Conservation (phyloP, 2,329 filamentous ascomycete genomes). For the Fusarium musae region DNA sequence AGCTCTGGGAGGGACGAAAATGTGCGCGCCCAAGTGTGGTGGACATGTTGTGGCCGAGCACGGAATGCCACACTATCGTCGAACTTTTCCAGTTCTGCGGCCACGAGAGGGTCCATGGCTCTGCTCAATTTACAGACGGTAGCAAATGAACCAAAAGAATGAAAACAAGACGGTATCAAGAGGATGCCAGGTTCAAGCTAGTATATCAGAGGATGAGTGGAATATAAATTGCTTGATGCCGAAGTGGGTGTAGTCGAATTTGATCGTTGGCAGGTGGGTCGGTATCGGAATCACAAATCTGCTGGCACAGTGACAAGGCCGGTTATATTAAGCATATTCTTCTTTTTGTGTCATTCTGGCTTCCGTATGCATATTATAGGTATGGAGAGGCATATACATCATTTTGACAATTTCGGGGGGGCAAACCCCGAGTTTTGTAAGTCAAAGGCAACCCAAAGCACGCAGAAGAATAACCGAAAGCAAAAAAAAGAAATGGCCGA, state of each 20-base stretch:
- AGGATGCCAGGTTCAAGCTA: conserved; percentile 14
- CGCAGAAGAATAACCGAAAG: conserved; percentile 4
- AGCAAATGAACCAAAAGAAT: neutral
- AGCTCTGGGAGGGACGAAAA: conserved; percentile 91
- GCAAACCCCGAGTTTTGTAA: neutral
- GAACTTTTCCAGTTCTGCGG: conserved; percentile 47
- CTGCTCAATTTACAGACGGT: conserved; percentile 12
- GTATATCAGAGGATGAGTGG: conserved; percentile 23
- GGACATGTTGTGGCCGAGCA: conserved; percentile 75
- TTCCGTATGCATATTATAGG: neutral
- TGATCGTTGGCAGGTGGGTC: conserved; percentile 30
- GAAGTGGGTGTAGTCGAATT: conserved; percentile 40
- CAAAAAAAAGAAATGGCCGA: conserved; percentile 7
- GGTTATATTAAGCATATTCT: neutral
- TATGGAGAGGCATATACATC: neutral
- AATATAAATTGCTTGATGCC: conserved; percentile 32
- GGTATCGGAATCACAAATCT: conserved; percentile 24
- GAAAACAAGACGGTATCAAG: neutral
- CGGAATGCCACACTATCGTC: conserved; percentile 74
- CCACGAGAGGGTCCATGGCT: conserved; percentile 52
- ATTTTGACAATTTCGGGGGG: neutral
- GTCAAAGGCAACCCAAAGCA: neutral
- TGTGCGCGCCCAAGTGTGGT: conserved; percentile 95
- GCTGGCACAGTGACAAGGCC: neutral
- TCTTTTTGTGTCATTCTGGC: neutral